These are phyloP conservation scores for Mycena capillaripes DNA, from an alignment of 768 basidiomycete species.

Conservation along the genomic window DNA sequence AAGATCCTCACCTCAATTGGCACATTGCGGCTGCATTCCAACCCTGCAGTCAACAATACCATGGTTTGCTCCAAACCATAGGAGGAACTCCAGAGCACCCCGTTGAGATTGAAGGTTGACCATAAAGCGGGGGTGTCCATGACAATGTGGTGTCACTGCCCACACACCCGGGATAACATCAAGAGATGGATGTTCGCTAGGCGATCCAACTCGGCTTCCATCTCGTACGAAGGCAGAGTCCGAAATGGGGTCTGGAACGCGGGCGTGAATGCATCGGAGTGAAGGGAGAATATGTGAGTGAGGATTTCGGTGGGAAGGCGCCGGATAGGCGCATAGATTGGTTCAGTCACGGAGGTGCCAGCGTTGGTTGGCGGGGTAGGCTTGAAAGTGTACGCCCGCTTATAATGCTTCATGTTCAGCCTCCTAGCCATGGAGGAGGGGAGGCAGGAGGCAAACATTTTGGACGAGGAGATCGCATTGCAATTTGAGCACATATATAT, in stretches of 20 bases:
- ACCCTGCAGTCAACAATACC: conserved; percentile 3
- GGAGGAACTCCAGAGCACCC: background rate
- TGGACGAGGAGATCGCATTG: no score
- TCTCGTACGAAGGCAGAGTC: background rate
- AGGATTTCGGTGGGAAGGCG: conserved; percentile 11
- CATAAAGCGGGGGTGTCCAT: background rate
- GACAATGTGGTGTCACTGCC: background rate
- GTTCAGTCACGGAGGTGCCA: background rate
- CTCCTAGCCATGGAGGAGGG: no score
- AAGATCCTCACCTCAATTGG: background rate
- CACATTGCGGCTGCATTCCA: background rate
- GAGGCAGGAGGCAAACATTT: no score
- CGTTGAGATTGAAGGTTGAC: background rate
- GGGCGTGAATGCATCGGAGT: background rate
- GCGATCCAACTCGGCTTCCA: conserved; percentile 1
- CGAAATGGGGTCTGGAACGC: background rate
- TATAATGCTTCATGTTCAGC: background rate
- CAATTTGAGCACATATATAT: no score
- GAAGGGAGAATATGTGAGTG: background rate
- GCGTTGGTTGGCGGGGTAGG: background rate
- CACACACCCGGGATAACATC: background rate
- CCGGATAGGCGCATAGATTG: background rate
- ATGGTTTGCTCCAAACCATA: background rate
- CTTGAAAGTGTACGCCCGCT: background rate
- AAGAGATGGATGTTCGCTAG: conserved; percentile 4